Percentiles rank a stretch among this genome's conserved stretches.
These are phyloP conservation scores for Pseudopithomyces maydicus DNA, from an alignment of 2,329 filamentous ascomycete species.

Conservation along the genomic window DNA sequence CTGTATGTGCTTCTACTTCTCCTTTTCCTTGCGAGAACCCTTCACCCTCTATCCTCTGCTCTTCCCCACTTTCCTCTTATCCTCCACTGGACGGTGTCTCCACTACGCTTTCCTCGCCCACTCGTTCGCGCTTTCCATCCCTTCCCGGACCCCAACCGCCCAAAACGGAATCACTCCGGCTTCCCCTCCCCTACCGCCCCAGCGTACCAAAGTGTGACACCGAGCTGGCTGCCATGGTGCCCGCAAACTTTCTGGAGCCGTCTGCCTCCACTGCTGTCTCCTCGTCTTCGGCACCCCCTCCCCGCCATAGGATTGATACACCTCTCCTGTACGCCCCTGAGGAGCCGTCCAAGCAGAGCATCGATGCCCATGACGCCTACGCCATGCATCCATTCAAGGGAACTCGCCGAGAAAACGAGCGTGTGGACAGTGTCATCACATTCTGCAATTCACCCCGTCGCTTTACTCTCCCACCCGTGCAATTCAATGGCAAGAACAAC, in stretches of 20 bases:
- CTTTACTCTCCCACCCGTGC: neutral
- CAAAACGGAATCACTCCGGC: neutral
- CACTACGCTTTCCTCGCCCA: neutral
- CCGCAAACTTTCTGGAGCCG: neutral
- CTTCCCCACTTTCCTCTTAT: neutral
- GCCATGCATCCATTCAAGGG: neutral
- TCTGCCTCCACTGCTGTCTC: neutral
- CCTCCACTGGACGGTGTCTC: neutral
- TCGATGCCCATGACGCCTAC: neutral
- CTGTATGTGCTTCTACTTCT: constrained; percentile 29
- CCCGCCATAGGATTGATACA: neutral
- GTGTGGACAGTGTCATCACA: neutral
- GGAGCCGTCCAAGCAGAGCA: no score
- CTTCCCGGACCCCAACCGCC: neutral
- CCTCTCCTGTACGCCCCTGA: neutral
- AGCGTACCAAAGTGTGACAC: neutral
- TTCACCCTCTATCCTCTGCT: neutral
- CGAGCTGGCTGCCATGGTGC: neutral
- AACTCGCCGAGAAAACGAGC: neutral
- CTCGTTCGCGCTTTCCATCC: neutral
- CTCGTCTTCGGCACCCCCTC: no score
- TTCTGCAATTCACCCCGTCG: neutral
- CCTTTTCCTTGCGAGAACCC: neutral
- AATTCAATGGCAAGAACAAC: neutral
- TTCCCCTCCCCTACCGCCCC: neutral